These are phyloP conservation scores for Sporothrix brasiliensis DNA, from an alignment of 2,329 filamentous ascomycete species.

Conservation along the genomic window DNA sequence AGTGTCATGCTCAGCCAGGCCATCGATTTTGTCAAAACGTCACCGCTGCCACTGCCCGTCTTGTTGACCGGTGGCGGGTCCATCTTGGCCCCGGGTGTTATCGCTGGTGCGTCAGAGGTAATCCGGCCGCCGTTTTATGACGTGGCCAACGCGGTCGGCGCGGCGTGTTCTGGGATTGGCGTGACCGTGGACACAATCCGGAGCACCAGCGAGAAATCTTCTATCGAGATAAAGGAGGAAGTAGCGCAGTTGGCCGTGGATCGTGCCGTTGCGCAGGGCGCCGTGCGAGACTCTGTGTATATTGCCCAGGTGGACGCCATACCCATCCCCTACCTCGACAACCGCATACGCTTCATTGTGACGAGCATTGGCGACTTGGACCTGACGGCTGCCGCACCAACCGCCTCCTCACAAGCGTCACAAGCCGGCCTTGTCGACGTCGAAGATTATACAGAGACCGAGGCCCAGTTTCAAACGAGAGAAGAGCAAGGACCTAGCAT, in stretches of 20 bases:
- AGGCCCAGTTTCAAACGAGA: background rate
- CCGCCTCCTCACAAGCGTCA: background rate
- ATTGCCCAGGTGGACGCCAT: background rate
- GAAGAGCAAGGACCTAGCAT: background rate
- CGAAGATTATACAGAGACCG: background rate
- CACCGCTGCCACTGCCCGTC: background rate
- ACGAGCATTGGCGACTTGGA: background rate
- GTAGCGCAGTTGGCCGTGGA: background rate
- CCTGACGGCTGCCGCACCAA: background rate
- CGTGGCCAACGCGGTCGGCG: background rate
- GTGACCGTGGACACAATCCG: background rate
- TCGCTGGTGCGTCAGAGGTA: background rate
- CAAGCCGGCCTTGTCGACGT: too few relatives aligned
- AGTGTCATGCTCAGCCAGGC: background rate
- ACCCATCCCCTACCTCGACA: slow-evolving; percentile 1
- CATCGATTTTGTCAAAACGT: slow-evolving; percentile 2
- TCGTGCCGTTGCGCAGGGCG: background rate
- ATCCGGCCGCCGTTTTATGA: background rate
- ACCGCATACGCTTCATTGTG: background rate
- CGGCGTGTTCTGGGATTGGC: background rate
- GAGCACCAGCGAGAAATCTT: background rate
- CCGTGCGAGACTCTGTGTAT: background rate
- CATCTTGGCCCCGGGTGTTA: background rate
- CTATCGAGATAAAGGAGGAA: background rate
- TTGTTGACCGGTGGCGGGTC: background rate